phyloP scores from a whole-genome alignment of 1,284 basidiomycete genomes.

The Schizophyllum amplum region DNA sequence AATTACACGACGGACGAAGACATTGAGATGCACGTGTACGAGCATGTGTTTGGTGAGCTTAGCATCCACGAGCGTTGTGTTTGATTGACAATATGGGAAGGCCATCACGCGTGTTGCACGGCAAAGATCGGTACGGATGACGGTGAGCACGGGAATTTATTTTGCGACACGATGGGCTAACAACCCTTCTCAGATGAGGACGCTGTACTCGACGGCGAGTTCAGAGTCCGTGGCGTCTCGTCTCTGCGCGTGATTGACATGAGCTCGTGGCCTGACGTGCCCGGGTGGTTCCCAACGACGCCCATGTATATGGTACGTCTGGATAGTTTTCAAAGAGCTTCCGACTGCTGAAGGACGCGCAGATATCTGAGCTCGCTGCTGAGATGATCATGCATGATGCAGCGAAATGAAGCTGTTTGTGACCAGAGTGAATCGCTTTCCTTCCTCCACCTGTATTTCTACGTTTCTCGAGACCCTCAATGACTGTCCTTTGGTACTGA shows the following conservation, averaged over 20 bases:
- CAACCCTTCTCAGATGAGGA: constrained; percentile 13
- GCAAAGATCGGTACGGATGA: constrained; percentile 19
- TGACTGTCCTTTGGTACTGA: too few species aligned
- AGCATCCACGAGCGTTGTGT: neutral
- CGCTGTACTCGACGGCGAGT: constrained; percentile 21
- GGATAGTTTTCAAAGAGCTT: neutral
- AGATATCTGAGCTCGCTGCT: constrained; percentile 25
- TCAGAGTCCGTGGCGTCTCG: constrained; percentile 20
- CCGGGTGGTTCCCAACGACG: constrained; percentile 22
- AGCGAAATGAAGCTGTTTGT: too few species aligned
- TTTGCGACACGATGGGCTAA: neutral
- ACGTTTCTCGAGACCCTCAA: too few species aligned
- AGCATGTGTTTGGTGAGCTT: constrained; percentile 16
- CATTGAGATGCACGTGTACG: constrained; percentile 14
- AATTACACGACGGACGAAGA: constrained; percentile 17
- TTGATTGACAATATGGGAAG: constrained; percentile 6
- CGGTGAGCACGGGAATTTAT: constrained; percentile 8
- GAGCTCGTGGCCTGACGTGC: constrained; percentile 20
- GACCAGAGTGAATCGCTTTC: too few species aligned
- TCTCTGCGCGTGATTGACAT: constrained; percentile 21
- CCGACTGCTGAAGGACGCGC: neutral
- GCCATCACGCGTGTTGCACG: constrained; percentile 23
- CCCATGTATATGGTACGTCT: constrained; percentile 10
- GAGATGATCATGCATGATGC: constrained; percentile 17
- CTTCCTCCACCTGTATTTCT: too few species aligned